Percentiles rank a stretch among this genome's conserved stretches.
Evolutionary conservation across 2,329 filamentous ascomycete species (phyloP).

Genomic region (Zalaria obscura): DNA sequence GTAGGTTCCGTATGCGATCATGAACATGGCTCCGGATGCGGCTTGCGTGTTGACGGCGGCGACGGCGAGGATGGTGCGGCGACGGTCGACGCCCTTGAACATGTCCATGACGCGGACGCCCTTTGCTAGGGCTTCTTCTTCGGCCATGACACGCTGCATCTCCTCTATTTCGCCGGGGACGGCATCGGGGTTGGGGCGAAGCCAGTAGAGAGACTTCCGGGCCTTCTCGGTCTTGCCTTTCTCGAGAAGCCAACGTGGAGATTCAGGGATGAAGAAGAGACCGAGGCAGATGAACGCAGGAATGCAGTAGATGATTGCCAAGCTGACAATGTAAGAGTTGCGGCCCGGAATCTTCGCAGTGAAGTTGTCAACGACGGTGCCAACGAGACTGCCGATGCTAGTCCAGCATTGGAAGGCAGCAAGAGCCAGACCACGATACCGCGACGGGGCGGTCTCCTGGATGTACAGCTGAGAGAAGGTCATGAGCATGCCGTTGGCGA

Average conservation of each 20-base stretch:
- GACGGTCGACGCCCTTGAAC: constrained; percentile 19
- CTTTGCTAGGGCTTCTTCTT: constrained; percentile 16
- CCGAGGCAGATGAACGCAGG: constrained; percentile 31
- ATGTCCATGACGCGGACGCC: constrained; percentile 20
- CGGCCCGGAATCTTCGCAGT: constrained; percentile 15
- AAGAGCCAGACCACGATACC: constrained; percentile 34
- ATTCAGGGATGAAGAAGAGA: constrained; percentile 23
- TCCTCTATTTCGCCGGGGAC: constrained; percentile 10
- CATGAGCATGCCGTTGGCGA: constrained; percentile 45
- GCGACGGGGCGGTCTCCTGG: constrained; percentile 36
- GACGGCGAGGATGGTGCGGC: constrained; percentile 21
- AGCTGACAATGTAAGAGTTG: constrained; percentile 29
- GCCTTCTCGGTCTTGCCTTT: constrained; percentile 8
- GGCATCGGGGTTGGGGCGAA: constrained; percentile 7
- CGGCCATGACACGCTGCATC: constrained; percentile 20
- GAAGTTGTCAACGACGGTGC: constrained; percentile 39
- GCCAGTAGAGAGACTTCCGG: constrained; percentile 8
- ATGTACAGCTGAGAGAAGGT: constrained; percentile 39
- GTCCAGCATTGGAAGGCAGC: constrained; percentile 35
- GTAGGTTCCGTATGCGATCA: constrained; percentile 39
- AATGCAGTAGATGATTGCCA: constrained; percentile 40
- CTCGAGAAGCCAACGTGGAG: constrained; percentile 27
- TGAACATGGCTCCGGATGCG: constrained; percentile 23
- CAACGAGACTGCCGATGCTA: constrained; percentile 30
- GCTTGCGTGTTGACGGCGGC: constrained; percentile 21